phyloP scores from a whole-genome alignment of 768 basidiomycete genomes.

The Tulasnella sp. region DNA sequence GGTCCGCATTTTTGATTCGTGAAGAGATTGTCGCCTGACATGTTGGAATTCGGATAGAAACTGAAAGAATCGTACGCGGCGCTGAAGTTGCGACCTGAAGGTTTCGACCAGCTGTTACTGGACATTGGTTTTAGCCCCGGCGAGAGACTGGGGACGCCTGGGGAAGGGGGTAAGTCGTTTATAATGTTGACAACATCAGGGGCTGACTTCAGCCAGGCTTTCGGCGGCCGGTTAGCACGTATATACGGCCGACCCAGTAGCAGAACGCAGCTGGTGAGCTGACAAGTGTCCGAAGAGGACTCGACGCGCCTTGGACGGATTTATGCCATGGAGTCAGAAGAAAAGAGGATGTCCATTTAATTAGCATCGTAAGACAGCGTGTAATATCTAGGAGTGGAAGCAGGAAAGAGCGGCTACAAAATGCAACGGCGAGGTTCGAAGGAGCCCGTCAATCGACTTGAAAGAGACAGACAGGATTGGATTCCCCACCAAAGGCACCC shows the following conservation, averaged over 20 bases:
- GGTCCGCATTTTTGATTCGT: background rate
- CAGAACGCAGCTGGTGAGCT: background rate
- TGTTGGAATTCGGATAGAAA: constrained; percentile 60
- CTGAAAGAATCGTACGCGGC: constrained; percentile 53
- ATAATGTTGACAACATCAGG: background rate
- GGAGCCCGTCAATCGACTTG: background rate
- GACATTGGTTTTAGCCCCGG: constrained; percentile 47
- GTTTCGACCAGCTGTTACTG: constrained; percentile 58
- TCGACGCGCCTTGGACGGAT: too few relatives aligned
- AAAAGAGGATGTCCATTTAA: background rate
- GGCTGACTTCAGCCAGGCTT: constrained; percentile 54
- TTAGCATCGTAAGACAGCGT: background rate
- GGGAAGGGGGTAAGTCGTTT: constrained; percentile 62
- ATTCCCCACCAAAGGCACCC: background rate
- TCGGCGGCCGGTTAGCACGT: constrained; percentile 64
- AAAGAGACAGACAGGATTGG: background rate
- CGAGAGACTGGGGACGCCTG: constrained; percentile 56
- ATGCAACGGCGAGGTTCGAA: background rate
- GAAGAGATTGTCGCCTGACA: background rate
- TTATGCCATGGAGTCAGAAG: background rate
- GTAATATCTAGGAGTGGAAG: background rate
- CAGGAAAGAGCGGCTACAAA: background rate
- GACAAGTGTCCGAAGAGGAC: too few relatives aligned
- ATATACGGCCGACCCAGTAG: constrained; percentile 49
- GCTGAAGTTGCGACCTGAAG: constrained; percentile 57